Evolutionary conservation across 805 yeast species (phyloP).

Genomic region (Debaryomyces castellii): DNA sequence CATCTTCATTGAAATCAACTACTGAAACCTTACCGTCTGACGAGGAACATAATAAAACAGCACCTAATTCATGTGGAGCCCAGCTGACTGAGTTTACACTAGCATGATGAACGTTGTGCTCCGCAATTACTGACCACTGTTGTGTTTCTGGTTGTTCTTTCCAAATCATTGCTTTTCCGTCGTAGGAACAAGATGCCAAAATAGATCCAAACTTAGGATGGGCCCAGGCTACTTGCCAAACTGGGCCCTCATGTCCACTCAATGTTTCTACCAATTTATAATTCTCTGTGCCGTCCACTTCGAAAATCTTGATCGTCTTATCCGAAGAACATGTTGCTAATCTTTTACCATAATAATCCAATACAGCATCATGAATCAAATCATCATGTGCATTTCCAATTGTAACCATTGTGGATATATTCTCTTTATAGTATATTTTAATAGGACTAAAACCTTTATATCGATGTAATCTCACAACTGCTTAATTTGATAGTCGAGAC

Average conservation of each 20-base stretch:
- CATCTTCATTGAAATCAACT: slow-evolving; percentile 88
- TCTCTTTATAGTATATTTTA: not conserved
- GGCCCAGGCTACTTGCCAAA: slow-evolving; percentile 99
- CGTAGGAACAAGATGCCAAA: slow-evolving; percentile 91
- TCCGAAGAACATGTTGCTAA: slow-evolving; percentile 96
- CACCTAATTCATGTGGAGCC: slow-evolving; percentile 98
- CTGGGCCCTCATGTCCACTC: slow-evolving; percentile 95
- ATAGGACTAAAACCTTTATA: not conserved
- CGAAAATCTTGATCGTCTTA: slow-evolving; percentile 91
- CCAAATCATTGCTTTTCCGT: slow-evolving; percentile 94
- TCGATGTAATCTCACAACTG: not conserved
- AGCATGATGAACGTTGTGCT: slow-evolving; percentile 86
- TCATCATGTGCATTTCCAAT: slow-evolving; percentile 91
- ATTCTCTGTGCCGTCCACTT: slow-evolving; percentile 76
- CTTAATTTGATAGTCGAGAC: slow-evolving; percentile 1
- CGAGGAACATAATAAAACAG: slow-evolving; percentile 84
- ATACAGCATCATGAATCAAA: slow-evolving; percentile 92
- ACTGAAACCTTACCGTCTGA: slow-evolving; percentile 92
- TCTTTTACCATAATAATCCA: slow-evolving; percentile 95
- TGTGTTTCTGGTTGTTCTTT: slow-evolving; percentile 78
- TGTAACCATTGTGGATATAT: slow-evolving; percentile 55
- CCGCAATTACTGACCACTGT: slow-evolving; percentile 83
- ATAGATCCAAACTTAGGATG: slow-evolving; percentile 97
- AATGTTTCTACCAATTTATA: slow-evolving; percentile 83
- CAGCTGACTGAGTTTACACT: slow-evolving; percentile 92